phyloP scores from a whole-genome alignment of 139 green algal species.

The Coelastrella sp. region DNA sequence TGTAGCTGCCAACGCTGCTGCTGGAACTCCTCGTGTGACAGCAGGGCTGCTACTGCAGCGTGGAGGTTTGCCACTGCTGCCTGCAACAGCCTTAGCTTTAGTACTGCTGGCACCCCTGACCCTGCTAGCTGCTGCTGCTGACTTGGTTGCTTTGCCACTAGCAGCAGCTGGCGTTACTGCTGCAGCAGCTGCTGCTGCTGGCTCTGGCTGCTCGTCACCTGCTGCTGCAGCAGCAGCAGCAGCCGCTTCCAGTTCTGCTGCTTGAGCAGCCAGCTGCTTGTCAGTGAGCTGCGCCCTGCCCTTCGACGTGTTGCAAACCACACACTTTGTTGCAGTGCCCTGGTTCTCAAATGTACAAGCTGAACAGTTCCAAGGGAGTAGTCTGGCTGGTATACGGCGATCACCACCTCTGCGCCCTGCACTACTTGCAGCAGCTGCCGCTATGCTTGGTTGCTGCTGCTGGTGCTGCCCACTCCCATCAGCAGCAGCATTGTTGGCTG shows the following conservation, averaged over 20 bases:
- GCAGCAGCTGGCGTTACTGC: background rate
- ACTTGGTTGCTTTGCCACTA: background rate
- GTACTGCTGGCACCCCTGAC: background rate
- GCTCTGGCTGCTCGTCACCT: no score
- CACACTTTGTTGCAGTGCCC: conserved; percentile 48
- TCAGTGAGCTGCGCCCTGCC: background rate
- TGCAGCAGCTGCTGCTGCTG: background rate
- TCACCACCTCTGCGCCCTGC: conserved; percentile 1
- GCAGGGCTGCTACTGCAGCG: background rate
- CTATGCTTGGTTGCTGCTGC: background rate
- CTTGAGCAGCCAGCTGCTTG: background rate
- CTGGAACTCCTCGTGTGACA: background rate
- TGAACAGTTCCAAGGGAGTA: conserved; percentile 58
- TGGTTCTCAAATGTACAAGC: conserved; percentile 62
- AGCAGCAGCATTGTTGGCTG: background rate
- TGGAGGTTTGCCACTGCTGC: background rate
- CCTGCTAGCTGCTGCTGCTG: conserved; percentile 2
- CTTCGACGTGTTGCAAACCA: conserved; percentile 9
- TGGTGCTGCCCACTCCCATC: background rate
- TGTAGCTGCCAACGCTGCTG: background rate
- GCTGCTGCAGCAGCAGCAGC: conserved; percentile 6
- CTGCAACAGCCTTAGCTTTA: background rate
- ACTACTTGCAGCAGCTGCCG: conserved; percentile 8
- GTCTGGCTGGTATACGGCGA: conserved; percentile 53
- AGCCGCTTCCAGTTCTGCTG: background rate